Conservation (phyloP, 1,284 basidiomycete species). For the Fomitiporia mediterranea region DNA sequence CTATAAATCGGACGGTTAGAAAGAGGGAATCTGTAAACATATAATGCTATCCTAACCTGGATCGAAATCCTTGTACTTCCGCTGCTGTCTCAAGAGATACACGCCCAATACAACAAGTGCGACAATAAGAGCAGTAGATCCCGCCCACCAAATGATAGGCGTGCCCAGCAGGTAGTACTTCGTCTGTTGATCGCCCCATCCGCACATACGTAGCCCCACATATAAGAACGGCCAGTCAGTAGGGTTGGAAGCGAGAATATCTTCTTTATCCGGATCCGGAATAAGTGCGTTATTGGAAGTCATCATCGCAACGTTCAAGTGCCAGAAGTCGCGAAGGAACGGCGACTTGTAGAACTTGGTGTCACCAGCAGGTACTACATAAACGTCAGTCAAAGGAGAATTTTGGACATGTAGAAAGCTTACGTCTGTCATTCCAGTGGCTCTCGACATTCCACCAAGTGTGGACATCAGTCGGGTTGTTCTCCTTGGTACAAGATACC, state of each 20-base stretch:
- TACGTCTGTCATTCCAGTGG: slow-evolving; percentile 91
- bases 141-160: slow-evolving; percentile 90
- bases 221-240: slow-evolving; percentile 92
- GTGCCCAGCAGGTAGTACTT: slow-evolving; percentile 96
- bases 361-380: slow-evolving; percentile 76
- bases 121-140: slow-evolving; percentile 62
- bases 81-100: slow-evolving; percentile 82
- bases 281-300: slow-evolving; percentile 98
- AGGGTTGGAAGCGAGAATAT: slow-evolving; percentile 90
- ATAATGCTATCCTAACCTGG: slow-evolving; percentile 47
- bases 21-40: slow-evolving; percentile 9
- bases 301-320: slow-evolving; percentile 99
- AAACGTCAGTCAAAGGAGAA: slow-evolving; percentile 9
- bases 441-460: slow-evolving; percentile 99
- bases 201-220: slow-evolving; percentile 93
- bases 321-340: slow-evolving; percentile 96
- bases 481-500: slow-evolving; percentile 89
- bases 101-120: slow-evolving; percentile 52
- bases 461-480: slow-evolving; percentile 77
- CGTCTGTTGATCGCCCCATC: slow-evolving; percentile 84
- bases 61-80: slow-evolving; percentile 89
- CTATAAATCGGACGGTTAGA: slow-evolving; percentile 30
- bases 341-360: slow-evolving; percentile 84
- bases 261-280: slow-evolving; percentile 97
- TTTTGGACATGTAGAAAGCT: slow-evolving; percentile 32